Conservation (phyloP, 441 rosid genomes). For the Omphalea diandra region DNA sequence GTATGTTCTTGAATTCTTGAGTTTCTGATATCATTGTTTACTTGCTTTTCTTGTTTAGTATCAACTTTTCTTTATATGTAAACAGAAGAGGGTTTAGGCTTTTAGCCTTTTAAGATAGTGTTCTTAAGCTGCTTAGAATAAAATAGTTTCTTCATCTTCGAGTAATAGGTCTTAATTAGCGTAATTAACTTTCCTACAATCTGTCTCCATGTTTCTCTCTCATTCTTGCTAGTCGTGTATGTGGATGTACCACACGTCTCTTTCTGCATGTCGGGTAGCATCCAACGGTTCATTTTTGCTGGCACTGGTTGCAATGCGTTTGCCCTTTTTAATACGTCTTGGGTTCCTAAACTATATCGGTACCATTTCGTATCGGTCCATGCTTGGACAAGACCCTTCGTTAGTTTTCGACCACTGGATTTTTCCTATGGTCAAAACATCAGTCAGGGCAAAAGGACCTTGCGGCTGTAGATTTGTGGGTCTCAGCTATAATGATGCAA, state of each 20-base stretch:
- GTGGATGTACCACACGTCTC: not conserved
- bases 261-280: not conserved
- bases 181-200: not conserved
- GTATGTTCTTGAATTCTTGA: constrained; percentile 33
- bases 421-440: not conserved
- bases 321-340: not conserved
- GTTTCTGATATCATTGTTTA: not conserved
- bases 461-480: not conserved
- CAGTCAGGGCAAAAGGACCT: not conserved
- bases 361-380: not conserved
- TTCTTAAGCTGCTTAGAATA: not conserved
- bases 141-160: constrained; percentile 8
- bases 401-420: constrained; percentile 10
- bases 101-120: not conserved
- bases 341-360: constrained; percentile 1
- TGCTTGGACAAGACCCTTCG: not conserved
- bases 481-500: not conserved
- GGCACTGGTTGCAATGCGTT: not conserved
- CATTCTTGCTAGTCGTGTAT: not conserved
- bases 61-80: not conserved
- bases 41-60: not conserved
- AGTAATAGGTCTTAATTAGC: not conserved
- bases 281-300: constrained; percentile 6
- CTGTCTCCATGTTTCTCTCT: not conserved
- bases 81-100: not conserved